These are phyloP conservation scores for Prunus davidiana DNA, from an alignment of 306 rosid genomes.

Conservation along the genomic window DNA sequence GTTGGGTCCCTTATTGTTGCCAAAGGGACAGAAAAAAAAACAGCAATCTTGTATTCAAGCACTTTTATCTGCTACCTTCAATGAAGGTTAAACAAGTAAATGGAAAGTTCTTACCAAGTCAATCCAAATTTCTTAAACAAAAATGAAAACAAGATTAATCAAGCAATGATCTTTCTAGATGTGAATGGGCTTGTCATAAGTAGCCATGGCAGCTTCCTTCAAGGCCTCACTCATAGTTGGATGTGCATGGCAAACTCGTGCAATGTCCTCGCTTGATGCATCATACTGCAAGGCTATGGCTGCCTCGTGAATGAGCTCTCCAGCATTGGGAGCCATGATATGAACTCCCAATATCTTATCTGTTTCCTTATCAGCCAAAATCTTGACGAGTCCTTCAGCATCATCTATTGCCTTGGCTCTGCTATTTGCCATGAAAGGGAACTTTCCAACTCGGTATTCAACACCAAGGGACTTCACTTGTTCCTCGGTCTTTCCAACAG, in stretches of 20 bases:
- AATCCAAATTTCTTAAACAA: slow-evolving; percentile 41
- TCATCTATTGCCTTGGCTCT: slow-evolving; percentile 96
- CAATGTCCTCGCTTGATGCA: slow-evolving; percentile 94
- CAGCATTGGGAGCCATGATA: slow-evolving; percentile 95
- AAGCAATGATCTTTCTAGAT: slow-evolving; percentile 45
- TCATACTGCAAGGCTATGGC: slow-evolving; percentile 84
- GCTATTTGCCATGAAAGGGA: slow-evolving; percentile 95
- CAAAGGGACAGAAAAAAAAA: slow-evolving; percentile 3
- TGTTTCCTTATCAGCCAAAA: slow-evolving; percentile 86
- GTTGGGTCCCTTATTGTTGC: slow-evolving; percentile 37
- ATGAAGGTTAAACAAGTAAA: slow-evolving; percentile 33
- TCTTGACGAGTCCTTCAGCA: slow-evolving; percentile 94
- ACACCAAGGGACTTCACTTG: slow-evolving; percentile 80
- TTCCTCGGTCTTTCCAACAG: slow-evolving; percentile 94
- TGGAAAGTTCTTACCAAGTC: slow-evolving; percentile 44
- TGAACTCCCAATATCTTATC: slow-evolving; percentile 99
- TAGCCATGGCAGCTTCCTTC: slow-evolving; percentile 99
- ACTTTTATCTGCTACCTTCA: slow-evolving; percentile 36
- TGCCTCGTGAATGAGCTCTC: slow-evolving; percentile 97
- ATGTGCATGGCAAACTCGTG: slow-evolving; percentile 99
- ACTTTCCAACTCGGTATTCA: slow-evolving; percentile 85
- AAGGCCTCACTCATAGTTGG: slow-evolving; percentile 98
- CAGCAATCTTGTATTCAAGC: slow-evolving; percentile 41
- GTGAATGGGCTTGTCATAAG: slow-evolving; percentile 98
- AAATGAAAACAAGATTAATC: slow-evolving; percentile 37